phyloP scores from a whole-genome alignment of 2,329 filamentous ascomycete species.

The Colletotrichum noveboracense region DNA sequence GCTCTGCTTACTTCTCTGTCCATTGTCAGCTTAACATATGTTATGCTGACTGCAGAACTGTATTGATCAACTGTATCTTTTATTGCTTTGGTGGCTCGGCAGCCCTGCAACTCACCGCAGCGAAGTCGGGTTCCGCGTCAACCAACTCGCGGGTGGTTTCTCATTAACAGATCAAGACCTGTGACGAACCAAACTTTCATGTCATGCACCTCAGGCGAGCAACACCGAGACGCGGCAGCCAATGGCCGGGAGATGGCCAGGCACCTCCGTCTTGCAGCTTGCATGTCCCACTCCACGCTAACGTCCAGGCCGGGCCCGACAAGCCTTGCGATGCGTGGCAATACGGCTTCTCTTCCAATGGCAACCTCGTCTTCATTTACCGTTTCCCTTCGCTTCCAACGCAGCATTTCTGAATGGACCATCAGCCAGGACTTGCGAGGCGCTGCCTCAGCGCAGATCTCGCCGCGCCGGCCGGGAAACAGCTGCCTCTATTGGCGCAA shows the following conservation, averaged over 20 bases:
- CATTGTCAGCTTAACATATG: background rate
- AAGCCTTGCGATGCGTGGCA: slow-evolving; percentile 5
- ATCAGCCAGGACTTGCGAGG: background rate
- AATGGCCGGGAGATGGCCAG: slow-evolving; percentile 10
- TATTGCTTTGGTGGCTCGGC: background rate
- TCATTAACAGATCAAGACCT: background rate
- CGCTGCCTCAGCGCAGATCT: slow-evolving; percentile 1
- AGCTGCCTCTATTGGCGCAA: background rate
- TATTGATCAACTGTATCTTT: background rate
- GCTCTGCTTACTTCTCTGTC: background rate
- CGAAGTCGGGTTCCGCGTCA: background rate
- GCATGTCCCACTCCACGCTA: slow-evolving; percentile 14
- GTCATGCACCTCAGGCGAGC: slow-evolving; percentile 16
- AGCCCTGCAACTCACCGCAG: background rate
- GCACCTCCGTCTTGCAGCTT: slow-evolving; percentile 13
- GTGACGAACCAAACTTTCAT: background rate
- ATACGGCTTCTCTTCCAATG: slow-evolving; percentile 3
- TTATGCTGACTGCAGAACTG: background rate
- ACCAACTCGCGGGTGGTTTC: background rate
- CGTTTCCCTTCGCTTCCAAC: background rate
- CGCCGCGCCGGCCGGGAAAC: background rate
- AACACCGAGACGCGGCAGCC: slow-evolving; percentile 11
- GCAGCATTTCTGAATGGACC: background rate
- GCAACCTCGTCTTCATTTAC: background rate
- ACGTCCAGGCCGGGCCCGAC: background rate